Percentiles rank a stretch among this genome's conserved stretches.
Conservation (phyloP, 352 stramenopile species). For the Pythium phragmiticola region DNA sequence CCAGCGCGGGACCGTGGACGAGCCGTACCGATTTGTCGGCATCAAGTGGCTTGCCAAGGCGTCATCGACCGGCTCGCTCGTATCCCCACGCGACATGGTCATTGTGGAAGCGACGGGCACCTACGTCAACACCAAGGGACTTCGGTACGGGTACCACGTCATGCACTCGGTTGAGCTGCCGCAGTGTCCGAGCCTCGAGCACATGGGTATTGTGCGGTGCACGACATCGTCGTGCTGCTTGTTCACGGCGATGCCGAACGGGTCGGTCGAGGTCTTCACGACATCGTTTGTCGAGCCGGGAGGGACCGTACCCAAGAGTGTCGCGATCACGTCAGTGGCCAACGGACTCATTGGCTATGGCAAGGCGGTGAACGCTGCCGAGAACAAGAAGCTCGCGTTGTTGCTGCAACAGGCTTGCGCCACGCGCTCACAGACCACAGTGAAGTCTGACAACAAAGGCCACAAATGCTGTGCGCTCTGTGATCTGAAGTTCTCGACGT, state of each 20-base stretch:
- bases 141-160: slow-evolving; percentile 38
- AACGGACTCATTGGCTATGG: slow-evolving; percentile 27
- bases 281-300: slow-evolving; percentile 23
- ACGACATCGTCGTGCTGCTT: slow-evolving; percentile 17
- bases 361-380: slow-evolving; percentile 27
- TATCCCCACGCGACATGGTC: slow-evolving; percentile 38
- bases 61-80: slow-evolving; percentile 14
- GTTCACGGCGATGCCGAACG: slow-evolving; percentile 12
- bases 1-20: slow-evolving; percentile 29
- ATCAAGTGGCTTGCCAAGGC: slow-evolving; percentile 33
- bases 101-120: slow-evolving; percentile 49
- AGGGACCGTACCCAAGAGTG: slow-evolving; percentile 16
- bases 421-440: background rate
- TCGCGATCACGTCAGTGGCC: slow-evolving; percentile 27
- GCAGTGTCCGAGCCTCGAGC: slow-evolving; percentile 3
- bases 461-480: slow-evolving; percentile 12
- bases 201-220: slow-evolving; percentile 7
- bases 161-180: slow-evolving; percentile 40
- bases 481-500: background rate
- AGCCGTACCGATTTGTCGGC: slow-evolving; percentile 24
- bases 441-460: background rate
- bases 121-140: slow-evolving; percentile 27
- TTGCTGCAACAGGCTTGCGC: background rate
- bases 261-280: slow-evolving; percentile 32
- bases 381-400: slow-evolving; percentile 37